These are phyloP conservation scores for Adansonia madagascariensis DNA, from an alignment of 441 rosid species.

Conservation along the genomic window DNA sequence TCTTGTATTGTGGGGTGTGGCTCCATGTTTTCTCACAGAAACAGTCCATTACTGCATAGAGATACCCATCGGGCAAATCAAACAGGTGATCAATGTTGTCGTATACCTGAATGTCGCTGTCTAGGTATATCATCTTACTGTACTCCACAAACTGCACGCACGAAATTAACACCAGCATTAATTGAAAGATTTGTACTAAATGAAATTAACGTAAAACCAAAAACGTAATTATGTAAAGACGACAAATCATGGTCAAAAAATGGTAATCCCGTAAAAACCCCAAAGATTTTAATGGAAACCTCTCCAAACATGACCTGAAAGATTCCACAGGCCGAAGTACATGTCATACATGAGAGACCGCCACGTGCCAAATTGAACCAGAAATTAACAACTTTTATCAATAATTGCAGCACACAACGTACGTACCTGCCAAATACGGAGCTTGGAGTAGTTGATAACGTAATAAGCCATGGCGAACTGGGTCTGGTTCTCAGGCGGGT, in stretches of 20 bases:
- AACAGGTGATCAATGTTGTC: conserved; percentile 67
- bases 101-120: conserved; percentile 66
- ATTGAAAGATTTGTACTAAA: background rate
- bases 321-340: background rate
- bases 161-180: background rate
- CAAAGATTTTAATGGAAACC: background rate
- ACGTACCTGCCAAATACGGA: conserved; percentile 71
- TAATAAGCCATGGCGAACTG: conserved; percentile 71
- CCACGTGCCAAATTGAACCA: background rate
- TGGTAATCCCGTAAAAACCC: background rate
- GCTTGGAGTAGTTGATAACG: conserved; percentile 72
- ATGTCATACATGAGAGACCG: background rate
- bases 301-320: background rate
- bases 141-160: conserved; percentile 63
- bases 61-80: conserved; percentile 51
- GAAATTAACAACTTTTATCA: background rate
- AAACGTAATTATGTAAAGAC: background rate
- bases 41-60: conserved; percentile 72
- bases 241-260: background rate
- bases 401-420: background rate
- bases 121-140: conserved; percentile 66
- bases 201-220: background rate
- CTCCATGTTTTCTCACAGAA: conserved; percentile 78
- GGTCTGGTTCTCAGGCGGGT: conserved; percentile 64
- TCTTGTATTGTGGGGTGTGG: conserved; percentile 57